Base-by-base conservation (phyloP, 2,329 filamentous ascomycete genomes). In the Esteya vermicola region DNA sequence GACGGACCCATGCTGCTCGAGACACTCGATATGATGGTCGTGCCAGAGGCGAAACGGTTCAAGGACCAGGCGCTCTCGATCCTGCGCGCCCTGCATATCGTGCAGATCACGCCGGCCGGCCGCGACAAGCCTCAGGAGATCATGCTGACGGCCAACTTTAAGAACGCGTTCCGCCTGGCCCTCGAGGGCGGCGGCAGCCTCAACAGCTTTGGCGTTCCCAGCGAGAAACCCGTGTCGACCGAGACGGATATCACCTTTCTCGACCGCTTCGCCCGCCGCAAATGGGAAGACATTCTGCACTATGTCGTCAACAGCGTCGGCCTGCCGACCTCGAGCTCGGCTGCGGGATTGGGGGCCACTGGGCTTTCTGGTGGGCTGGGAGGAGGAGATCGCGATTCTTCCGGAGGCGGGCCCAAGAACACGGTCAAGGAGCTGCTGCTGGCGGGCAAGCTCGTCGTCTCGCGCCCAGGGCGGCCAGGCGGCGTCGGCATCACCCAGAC, bases 211-310 rank as follows among this genome's bases (percentile, higher is more conserved):
- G 91, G 91, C 43, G 82, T 96, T 1, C 82, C 86, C 2, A 88
- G 82, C 16, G 70, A 67, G 12, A 68, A 78, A 8, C 66, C 75
- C 4, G 66, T 75, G 26, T 70, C 75, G 31, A 63, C 68, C 41
- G 70, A 75, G 36, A 72, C 91, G 36, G 76, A 81, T 43, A 59
- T 86, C 10, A 53, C 71, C 2, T 85, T 82, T 49, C 70, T 98
- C 42, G 91, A 98, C 54, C 71, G 77, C 22, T 93, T 89, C 60
- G 86, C 91, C 6, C 75, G 84, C 40, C 75, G 73, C 51, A 88
- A 93, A 54, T 98, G 91, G 88, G 93, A 98, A 58, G 82, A 85
- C 21, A 94, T 98, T 22, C 61, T 98, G 36, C 91, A 95, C 57
- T 98, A 86, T 54, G 88, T 98, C 56, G 91, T 98, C 18, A 83